Conservation (phyloP, 2,329 filamentous ascomycete species). For the Passalora sequoiae region DNA sequence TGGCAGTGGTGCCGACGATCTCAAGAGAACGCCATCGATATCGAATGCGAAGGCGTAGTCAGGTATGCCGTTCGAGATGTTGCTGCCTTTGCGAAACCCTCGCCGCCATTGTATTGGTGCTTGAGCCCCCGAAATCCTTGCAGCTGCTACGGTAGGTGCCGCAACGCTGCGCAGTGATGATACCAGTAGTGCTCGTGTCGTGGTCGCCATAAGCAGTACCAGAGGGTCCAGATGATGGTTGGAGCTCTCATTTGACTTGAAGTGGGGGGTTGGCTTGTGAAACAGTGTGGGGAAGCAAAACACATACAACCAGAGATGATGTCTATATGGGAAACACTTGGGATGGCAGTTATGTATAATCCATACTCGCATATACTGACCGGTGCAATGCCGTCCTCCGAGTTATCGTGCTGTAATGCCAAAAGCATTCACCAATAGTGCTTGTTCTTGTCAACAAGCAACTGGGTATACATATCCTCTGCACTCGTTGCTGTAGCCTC, state of each 20-base stretch:
- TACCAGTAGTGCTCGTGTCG: not conserved
- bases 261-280: too few relatives aligned
- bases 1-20: slow-evolving; percentile 71
- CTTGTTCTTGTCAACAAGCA: too few relatives aligned
- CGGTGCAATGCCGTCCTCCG: too few relatives aligned
- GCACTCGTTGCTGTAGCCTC: slow-evolving; percentile 19
- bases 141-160: not conserved
- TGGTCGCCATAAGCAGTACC: slow-evolving; percentile 1
- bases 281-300: too few relatives aligned
- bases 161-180: not conserved
- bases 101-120: slow-evolving; percentile 6
- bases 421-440: too few relatives aligned
- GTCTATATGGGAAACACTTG: too few relatives aligned
- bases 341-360: too few relatives aligned
- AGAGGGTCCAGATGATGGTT: not conserved
- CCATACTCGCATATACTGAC: too few relatives aligned
- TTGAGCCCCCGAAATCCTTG: not conserved
- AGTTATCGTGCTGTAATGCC: too few relatives aligned
- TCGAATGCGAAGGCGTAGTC: slow-evolving; percentile 12
- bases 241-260: not conserved
- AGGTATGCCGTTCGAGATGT: slow-evolving; percentile 1
- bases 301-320: too few relatives aligned
- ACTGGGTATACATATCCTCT: slow-evolving; percentile 23
- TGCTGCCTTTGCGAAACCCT: not conserved
- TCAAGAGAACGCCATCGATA: slow-evolving; percentile 93